Evolutionary conservation across 352 stramenopile species (phyloP), one percentile per base, ranked within the genome.

Genomic region (Globisporangium canariense): DNA sequence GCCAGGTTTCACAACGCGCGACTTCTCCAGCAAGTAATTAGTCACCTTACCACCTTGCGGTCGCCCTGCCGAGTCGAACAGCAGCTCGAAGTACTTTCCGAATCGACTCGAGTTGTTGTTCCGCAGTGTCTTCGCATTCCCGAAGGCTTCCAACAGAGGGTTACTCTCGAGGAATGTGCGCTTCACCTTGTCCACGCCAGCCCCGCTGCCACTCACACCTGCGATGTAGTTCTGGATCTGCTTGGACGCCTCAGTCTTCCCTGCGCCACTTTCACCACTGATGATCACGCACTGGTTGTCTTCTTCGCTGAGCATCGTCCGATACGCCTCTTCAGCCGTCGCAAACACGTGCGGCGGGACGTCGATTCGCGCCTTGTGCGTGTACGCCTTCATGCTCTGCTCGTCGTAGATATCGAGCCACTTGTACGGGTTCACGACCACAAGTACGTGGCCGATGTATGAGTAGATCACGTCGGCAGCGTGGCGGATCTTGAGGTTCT

Each of bases 51-150:
- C 93, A 20, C 90, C 90, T 63, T 94, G 86, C 32, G 82, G 80
- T 8, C 83, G 73, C 13, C 86, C 84, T 0, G 85, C 83, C 18
- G 83, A 88, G 73, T 98, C 93, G 66, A 98, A 98, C 11, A 97
- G 80, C 49, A 98, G 78, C 68, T 97, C 91, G 69, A 98, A 98
- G 65, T 97, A 97, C 77, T 98, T 98, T 40, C 95, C 95, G 65
- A 98, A 98, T 54, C 95, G 91, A 65, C 86, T 97, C 16, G 89
- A 98, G 76, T 98, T 98, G 84, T 95, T 87, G 77, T 98, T 99
- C 32, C 93, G 83, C 25, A 98, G 65, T 8, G 96, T 99, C 72
- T 97, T 96, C 62, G 93, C 94, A 65, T 99, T 99, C 38, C 96
- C 96, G 74, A 98, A 98, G n/a, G 93, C 92, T 72, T 99, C 96